Percentiles rank a stretch among this genome's conserved stretches.
phyloP scores from a whole-genome alignment of 192 early-diverging fungal genomes.

The Dissophora ornata region DNA sequence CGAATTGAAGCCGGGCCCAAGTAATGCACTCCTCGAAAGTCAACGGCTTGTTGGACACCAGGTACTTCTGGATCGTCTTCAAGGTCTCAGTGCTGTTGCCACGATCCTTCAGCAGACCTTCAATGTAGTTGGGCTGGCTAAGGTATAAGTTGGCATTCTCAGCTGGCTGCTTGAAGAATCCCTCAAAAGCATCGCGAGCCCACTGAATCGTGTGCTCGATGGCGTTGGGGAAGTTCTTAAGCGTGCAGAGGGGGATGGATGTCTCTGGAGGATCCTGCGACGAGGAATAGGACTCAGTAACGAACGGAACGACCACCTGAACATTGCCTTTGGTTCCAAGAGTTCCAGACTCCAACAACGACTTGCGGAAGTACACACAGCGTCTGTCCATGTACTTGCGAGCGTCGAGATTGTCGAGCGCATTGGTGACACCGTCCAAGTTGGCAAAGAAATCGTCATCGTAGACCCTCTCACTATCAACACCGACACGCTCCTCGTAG shows the following conservation, averaged over 20 bases:
- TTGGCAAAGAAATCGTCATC: conserved; percentile 91
- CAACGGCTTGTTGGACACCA: conserved; percentile 84
- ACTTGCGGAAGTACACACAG: conserved; percentile 96
- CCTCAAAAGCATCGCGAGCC: conserved; percentile 98
- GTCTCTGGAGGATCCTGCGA: conserved; percentile 99
- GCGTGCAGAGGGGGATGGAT: conserved; percentile 89
- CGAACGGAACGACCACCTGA: conserved; percentile 93
- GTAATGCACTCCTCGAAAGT: conserved; percentile 91
- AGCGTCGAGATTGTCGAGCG: conserved; percentile 98
- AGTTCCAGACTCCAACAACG: conserved; percentile 97
- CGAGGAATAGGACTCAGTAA: conserved; percentile 99
- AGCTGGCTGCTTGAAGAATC: conserved; percentile 89
- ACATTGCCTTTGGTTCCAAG: conserved; percentile 99
- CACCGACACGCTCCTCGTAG: conserved; percentile 94
- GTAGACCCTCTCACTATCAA: conserved; percentile 90
- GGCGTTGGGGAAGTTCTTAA: conserved; percentile 91
- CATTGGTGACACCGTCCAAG: conserved; percentile 95
- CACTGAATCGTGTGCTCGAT: conserved; percentile 94
- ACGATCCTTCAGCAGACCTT: conserved; percentile 79
- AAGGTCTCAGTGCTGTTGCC: conserved; percentile 83
- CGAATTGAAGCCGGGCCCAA: conserved; percentile 94
- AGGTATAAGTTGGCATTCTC: conserved; percentile 97
- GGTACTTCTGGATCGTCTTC: conserved; percentile 76
- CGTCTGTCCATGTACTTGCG: conserved; percentile 97
- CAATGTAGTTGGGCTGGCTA: conserved; percentile 85